Evolutionary conservation across 2,329 filamentous ascomycete genomes (phyloP).

Genomic region (Didymella pomorum): DNA sequence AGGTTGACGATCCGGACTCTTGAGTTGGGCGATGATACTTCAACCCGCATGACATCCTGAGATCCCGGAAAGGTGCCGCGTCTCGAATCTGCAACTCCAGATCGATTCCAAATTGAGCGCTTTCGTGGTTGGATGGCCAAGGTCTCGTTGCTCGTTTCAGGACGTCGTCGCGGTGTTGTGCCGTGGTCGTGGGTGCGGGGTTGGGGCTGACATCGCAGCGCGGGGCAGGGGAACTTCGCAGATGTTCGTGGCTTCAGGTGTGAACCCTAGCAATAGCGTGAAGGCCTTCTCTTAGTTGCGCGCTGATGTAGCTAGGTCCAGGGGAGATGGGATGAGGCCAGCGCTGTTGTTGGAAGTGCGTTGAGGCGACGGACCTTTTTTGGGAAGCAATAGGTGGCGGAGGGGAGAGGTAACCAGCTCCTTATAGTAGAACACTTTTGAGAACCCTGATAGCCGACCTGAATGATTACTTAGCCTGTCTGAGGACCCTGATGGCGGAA

Average conservation of each 20-base stretch:
- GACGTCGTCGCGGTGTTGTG: constrained; percentile 5
- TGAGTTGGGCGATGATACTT: background rate
- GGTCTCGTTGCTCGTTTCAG: background rate
- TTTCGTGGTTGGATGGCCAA: constrained; percentile 10
- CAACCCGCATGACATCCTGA: background rate
- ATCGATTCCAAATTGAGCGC: constrained; percentile 2
- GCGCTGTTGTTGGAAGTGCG: background rate
- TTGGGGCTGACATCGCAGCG: constrained; percentile 14
- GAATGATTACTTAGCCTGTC: background rate
- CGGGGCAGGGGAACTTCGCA: constrained; percentile 12
- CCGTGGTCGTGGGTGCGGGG: constrained; percentile 19
- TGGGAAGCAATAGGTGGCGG: background rate
- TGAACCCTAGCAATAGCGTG: background rate
- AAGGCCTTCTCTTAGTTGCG: constrained; percentile 3
- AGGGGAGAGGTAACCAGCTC: background rate
- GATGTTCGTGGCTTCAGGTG: constrained; percentile 1
- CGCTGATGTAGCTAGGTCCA: background rate
- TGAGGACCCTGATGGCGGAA: constrained; percentile 11
- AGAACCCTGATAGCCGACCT: constrained; percentile 20
- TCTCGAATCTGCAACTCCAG: background rate
- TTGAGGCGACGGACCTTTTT: background rate
- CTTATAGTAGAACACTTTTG: constrained; percentile 16
- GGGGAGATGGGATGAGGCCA: background rate
- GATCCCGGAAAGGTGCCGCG: background rate
- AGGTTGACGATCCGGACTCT: background rate